Conservation (phyloP, 371 early-diverging fungal genomes). For the Globomyces sp. region DNA sequence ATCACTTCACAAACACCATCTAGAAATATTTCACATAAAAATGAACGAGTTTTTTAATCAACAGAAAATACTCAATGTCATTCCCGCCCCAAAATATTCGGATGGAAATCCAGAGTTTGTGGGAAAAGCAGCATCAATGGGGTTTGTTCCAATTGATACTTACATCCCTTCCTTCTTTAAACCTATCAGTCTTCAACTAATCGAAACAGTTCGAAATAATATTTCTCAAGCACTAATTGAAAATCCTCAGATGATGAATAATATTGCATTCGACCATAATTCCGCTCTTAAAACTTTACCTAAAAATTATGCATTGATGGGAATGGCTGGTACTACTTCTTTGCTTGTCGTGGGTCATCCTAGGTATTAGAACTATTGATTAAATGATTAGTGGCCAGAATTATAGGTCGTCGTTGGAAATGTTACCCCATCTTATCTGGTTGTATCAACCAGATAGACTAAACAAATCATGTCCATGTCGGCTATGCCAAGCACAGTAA, state of each 20-base stretch:
- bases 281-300: background rate
- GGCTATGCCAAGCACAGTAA: background rate
- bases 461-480: background rate
- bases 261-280: background rate
- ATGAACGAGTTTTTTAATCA: no score
- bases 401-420: background rate
- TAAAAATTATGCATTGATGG: conserved; percentile 9
- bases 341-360: conserved; percentile 7
- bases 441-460: background rate
- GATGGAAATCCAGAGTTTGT: background rate
- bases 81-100: background rate
- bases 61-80: background rate
- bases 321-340: background rate
- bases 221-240: background rate
- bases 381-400: conserved; percentile 6
- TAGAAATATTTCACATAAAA: no score
- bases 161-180: conserved; percentile 1
- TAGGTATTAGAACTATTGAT: conserved; percentile 3
- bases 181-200: background rate
- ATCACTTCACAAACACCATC: background rate
- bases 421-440: conserved; percentile 11
- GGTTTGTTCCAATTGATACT: no score
- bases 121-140: no score
- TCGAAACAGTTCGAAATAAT: no score
- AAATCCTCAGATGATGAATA: background rate